Evolutionary conservation across 495 filamentous ascomycete species (phyloP).

Genomic region (Echria macrotheca): DNA sequence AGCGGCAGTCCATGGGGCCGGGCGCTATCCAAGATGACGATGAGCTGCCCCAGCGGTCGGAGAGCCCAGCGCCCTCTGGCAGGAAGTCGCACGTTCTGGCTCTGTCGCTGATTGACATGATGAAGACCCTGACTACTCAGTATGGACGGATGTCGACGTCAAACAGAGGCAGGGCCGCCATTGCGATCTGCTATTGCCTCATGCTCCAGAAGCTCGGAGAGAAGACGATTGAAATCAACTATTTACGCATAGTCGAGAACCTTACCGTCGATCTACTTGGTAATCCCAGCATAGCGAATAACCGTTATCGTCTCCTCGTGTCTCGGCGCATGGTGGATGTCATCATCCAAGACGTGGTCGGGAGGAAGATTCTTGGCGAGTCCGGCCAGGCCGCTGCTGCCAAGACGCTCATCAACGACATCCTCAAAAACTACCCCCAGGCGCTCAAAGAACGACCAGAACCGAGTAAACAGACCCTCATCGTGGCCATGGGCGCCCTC

Average conservation of each 20-base stretch:
- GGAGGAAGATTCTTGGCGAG: slow-evolving; percentile 76
- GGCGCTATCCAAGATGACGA: slow-evolving; percentile 58
- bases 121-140: slow-evolving; percentile 74
- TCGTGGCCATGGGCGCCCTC: slow-evolving; percentile 72
- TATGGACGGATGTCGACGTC: slow-evolving; percentile 77
- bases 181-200: slow-evolving; percentile 82
- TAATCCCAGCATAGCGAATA: slow-evolving; percentile 67
- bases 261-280: slow-evolving; percentile 75
- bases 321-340: slow-evolving; percentile 80
- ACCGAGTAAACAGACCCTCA: slow-evolving; percentile 80
- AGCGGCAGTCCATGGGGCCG: slow-evolving; percentile 55
- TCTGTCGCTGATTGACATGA: slow-evolving; percentile 71
- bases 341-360: slow-evolving; percentile 79
- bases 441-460: slow-evolving; percentile 86
- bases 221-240: slow-evolving; percentile 70
- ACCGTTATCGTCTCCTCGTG: slow-evolving; percentile 81
- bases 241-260: slow-evolving; percentile 73
- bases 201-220: slow-evolving; percentile 69
- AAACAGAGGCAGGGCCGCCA: slow-evolving; percentile 73
- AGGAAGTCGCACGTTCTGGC: slow-evolving; percentile 67
- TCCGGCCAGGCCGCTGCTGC: slow-evolving; percentile 79
- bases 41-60: slow-evolving; percentile 67
- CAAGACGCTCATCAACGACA: slow-evolving; percentile 74
- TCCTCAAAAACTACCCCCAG: slow-evolving; percentile 93
- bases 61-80: slow-evolving; percentile 56